phyloP scores from a whole-genome alignment of 371 early-diverging fungal species.

The Sporodiniella umbellata region DNA sequence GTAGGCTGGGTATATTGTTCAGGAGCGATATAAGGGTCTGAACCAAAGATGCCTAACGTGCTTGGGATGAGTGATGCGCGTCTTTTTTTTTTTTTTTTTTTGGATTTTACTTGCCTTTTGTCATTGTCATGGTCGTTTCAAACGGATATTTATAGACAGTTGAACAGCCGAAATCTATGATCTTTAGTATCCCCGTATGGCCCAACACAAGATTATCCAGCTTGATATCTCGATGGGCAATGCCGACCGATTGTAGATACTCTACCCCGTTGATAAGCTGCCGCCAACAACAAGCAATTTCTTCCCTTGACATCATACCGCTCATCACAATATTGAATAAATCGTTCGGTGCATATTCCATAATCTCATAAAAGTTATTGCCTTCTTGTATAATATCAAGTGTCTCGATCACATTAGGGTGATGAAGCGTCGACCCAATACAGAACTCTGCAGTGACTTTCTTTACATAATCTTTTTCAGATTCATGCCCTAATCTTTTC shows the following conservation, averaged over 20 bases:
- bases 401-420: conserved; percentile 83
- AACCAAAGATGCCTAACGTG: conserved; percentile 25
- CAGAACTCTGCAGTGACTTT: conserved; percentile 79
- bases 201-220: conserved; percentile 75
- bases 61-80: background rate
- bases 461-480: conserved; percentile 72
- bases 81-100: too few species aligned
- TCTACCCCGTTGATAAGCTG: conserved; percentile 72
- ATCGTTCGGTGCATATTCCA: conserved; percentile 77
- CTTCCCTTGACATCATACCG: conserved; percentile 57
- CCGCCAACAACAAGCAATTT: conserved; percentile 62
- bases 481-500: conserved; percentile 58
- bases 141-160: conserved; percentile 73
- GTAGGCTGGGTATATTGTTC: conserved; percentile 51
- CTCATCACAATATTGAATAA: conserved; percentile 64
- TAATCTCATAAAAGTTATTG: conserved; percentile 59
- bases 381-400: conserved; percentile 69
- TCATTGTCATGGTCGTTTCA: conserved; percentile 45
- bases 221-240: conserved; percentile 82
- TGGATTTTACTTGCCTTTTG: conserved; percentile 39
- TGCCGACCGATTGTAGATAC: conserved; percentile 67
- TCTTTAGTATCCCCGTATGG: conserved; percentile 69
- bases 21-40: conserved; percentile 60
- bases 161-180: conserved; percentile 89
- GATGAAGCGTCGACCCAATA: conserved; percentile 73